Base-by-base conservation (phyloP, 2,329 filamentous ascomycete species). In the Venturia asperata region DNA sequence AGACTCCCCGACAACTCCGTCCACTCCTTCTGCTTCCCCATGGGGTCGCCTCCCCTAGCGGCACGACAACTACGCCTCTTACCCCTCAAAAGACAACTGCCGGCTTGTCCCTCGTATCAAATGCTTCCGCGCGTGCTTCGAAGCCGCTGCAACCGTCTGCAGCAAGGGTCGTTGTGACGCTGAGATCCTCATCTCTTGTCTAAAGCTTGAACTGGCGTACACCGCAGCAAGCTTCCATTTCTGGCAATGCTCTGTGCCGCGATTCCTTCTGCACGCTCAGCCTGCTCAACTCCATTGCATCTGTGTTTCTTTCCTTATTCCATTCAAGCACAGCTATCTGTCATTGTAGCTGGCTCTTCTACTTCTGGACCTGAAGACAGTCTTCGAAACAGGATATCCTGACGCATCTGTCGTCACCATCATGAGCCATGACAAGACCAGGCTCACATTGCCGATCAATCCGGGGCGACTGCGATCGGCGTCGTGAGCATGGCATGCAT, bases 361-460 rank as follows among this genome's bases (percentile, higher is more conserved):
- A 11, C 5, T 15, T 52, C 21, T 52, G 11, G 11, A 27, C 9
- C 47, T 5, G 10, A 27, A 27, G 21, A 10, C 21, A 52, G 24
- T 27, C 13, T 27, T 24, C 10, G 2, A 11, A 9, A 24, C 4
- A 49, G 5, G 24, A 27, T 11, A 27, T 13, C 27, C 39, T 41
- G 39, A 49, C 13, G 21, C 1, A n/a, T 15, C 21, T 49, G 21
- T 15, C 4, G 47, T 49, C 5, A 7, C 47, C 9, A 27, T 27
- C 21, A n/a, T 27, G 21, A 11, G 37, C 15, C 15, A 19, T 37
- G 4, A n/a, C 17, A 37, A 37, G 30, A 56, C 17, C 27, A 13
- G 52, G 17, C 30, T 56, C 27, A 37, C 24, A 37, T 6, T 56
- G 52, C 52, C 52, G 52, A 56, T 56, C 27, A 56, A 56, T 56